Conservation (phyloP, 257 asterid genomes). For the Przewalskia tangutica region DNA sequence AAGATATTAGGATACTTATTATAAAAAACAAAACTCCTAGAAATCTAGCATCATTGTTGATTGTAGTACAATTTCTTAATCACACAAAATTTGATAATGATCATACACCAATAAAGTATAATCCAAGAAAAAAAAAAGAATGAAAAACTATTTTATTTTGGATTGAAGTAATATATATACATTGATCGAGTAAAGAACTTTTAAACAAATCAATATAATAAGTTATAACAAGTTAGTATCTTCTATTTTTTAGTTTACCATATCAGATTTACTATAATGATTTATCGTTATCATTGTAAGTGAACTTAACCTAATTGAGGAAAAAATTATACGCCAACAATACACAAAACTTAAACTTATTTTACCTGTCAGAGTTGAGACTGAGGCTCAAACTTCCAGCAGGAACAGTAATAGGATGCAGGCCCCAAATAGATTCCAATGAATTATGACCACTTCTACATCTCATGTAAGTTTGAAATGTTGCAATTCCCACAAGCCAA, state of each 20-base stretch:
- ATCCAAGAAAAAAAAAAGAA: neutral
- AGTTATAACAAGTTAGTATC: too few relatives aligned
- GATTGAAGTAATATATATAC: too few relatives aligned
- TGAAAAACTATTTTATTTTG: too few relatives aligned
- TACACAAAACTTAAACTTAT: too few relatives aligned
- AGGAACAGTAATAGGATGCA: constrained; percentile 70
- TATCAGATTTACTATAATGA: too few relatives aligned
- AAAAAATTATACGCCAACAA: too few relatives aligned
- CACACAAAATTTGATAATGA: neutral
- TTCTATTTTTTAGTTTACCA: too few relatives aligned
- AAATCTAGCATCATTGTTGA: neutral
- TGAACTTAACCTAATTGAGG: too few relatives aligned
- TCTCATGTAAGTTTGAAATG: constrained; percentile 57
- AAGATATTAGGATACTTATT: neutral
- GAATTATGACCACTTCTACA: constrained; percentile 55
- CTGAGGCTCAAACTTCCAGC: constrained; percentile 46
- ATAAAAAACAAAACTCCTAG: neutral
- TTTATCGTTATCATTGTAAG: too few relatives aligned
- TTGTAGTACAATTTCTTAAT: neutral
- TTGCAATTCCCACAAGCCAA: constrained; percentile 79
- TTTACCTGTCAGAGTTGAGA: constrained; percentile 45
- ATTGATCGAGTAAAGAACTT: too few relatives aligned
- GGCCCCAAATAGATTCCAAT: constrained; percentile 62
- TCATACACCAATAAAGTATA: neutral
- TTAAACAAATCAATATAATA: too few relatives aligned